Base-by-base conservation (phyloP, 1,284 basidiomycete species). In the Ceratorhiza oryzae-sativae region DNA sequence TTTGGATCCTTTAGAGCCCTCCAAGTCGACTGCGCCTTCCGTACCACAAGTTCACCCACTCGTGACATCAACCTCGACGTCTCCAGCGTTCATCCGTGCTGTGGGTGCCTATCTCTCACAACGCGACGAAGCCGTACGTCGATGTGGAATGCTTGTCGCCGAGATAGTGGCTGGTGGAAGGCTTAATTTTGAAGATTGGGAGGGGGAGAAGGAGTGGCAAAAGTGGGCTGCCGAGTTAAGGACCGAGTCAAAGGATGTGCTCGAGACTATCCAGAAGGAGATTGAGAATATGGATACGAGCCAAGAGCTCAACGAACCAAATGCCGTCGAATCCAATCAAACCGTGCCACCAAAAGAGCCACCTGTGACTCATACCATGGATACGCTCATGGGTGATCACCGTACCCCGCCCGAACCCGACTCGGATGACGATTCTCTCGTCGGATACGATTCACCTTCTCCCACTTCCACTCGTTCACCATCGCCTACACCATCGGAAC, bases 81-180 rank as follows among this genome's bases (percentile, higher is more conserved):
- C 88, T 0, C 81, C 88, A 0, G 73, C 82, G 0, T 91, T 98
- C 77, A 86, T 98, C 71, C 83, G 85, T 23, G 88, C 89, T 4
- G 85, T 98, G 34, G 87, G 91, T 9, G 81, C 81, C 5, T 97
- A 95, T 77, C 88, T 97, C 49, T 84, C 84, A 0, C 94, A 97
- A 77, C 82, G 91, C 2, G 94, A 97, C 72, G 81, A 85, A 2
- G 85, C 87, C 1, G 85, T 97, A 13, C 89, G 96, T 1, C 85
- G 90, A n/a, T 90, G 94, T 75, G 97, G 97, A 1, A 97, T 98
- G 95, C 85, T 98, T 12, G 88, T 89, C 0, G 97, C 93, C 0
- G 97, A 99, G 79, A 82, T 91, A 61, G 84, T 92, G 13, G 90
- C 92, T 0, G 85, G 87, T 0, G 91, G 90, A 79, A 84, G 85